Evolutionary conservation across 2,329 filamentous ascomycete species (phyloP), one percentile per base, ranked within the genome.

Genomic region (Ascochyta viciae-villosae): DNA sequence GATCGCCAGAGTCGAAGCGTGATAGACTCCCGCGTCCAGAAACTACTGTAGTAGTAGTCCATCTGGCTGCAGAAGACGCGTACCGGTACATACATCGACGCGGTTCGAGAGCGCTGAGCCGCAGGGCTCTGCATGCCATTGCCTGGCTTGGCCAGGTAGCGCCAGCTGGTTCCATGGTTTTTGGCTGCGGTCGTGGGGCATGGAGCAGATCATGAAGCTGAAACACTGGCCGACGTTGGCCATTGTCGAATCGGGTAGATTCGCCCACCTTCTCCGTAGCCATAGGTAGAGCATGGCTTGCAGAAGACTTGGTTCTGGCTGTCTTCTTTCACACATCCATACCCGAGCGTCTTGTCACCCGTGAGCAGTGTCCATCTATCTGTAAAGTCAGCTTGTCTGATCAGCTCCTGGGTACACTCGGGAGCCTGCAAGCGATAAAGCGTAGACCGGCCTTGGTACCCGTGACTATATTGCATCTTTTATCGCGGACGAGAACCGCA

Each of bases 331-430:
- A 50, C 23, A 37, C 22, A 41, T 42, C 37, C 26, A 38, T 15
- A 31, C 31, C 23, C 19, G 45, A 44, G 49, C 31, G 29, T 38
- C 27, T 24, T n/a, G 34, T 35, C n/a, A 13, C 35, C 37, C n/a
- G n/a, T 29, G 33, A 29, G 40, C 15, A 29, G 19, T 19, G 19
- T 23, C 27, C 27, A 10, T 44, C 37, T 22, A 40, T 44, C 13
- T 44, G 40, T 35, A 22, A 22, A 7, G 24, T 27, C 29, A 23
- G 15, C 8, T n/a, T 16, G 55, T 54, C 47, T 60, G 66, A 67
- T 66, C 64, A 62, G 40, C 63, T 46, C 51, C 26, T 62, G 60
- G 63, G 52, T 67, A 48, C 38, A 43, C 59, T 61, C 51, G 42
- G 58, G 29, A 29, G 35, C 27, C 24, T 40, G 33, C 38, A 39